Evolutionary conservation across 768 basidiomycete species (phyloP), one percentile per base, ranked within the genome.

Genomic region (Suillus sp.): DNA sequence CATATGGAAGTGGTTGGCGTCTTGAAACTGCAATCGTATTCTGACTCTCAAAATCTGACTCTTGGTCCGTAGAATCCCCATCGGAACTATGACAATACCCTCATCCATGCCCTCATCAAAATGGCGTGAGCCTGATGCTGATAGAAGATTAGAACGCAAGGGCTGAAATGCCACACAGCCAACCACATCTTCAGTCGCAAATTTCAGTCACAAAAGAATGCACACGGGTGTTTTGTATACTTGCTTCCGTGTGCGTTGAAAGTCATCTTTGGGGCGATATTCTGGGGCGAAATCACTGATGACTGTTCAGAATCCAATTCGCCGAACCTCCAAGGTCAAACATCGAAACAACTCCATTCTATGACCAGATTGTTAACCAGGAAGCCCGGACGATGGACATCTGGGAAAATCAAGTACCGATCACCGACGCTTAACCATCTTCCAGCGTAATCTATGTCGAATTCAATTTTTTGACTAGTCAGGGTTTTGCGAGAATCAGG

Each of bases 81-180:
- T 34, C 67, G 0, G 30, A 48, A 22, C 2, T 40, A 56, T 42
- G 34, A 3, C 16, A 37, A 9, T 4, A 40, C 0, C 27, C 13
- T 43, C 38, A 11, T 25, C 3, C 16, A 10, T 20, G 25, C 2
- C 38, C 11, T 30, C 60, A 14, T 78, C 74, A 69, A 91, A 91
- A 72, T 90, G 86, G n/a, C 93, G 78, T 9, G 93, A 93, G 2
- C 94, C 94, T 0, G 92, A 89, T 1, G 82, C 82, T 0, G 91
- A 88, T n/a, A 92, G 71, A 3, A 94, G 67, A 3, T 78, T 58
- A 0, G 92, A 77, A 11, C 78, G 77, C 32, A 82, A 73, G 0
- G 93, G 92, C 66, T 95, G 89, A 68, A 95, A 91, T 1, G 83
- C 75, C 1, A 91, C 86, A 1, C 88, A 87, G 1, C 91, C 88